Evolutionary conservation across 345 rosid genomes (phyloP).

Genomic region (Draba incana): DNA sequence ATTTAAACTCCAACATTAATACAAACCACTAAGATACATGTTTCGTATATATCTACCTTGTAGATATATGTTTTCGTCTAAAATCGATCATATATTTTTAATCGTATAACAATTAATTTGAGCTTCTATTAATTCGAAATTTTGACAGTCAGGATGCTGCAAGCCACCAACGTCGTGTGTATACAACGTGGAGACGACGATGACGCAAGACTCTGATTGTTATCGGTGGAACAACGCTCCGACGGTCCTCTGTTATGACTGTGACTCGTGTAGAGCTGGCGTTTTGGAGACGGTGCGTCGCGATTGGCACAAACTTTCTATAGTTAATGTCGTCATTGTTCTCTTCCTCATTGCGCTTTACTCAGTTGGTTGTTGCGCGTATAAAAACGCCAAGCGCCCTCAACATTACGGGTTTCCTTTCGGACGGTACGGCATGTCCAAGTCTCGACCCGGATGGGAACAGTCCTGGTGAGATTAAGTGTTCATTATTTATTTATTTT

Average conservation of each 20-base stretch:
- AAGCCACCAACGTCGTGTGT: conserved; percentile 91
- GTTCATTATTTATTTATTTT: not conserved
- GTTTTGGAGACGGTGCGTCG: conserved; percentile 77
- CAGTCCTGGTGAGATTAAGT: conserved; percentile 61
- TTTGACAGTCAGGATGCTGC: conserved; percentile 83
- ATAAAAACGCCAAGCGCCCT: conserved; percentile 66
- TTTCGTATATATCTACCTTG: no score
- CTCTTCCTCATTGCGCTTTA: conserved; percentile 69
- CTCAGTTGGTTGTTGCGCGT: conserved; percentile 84
- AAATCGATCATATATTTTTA: no score
- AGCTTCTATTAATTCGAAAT: not conserved
- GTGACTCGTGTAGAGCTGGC: conserved; percentile 96
- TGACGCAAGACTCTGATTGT: conserved; percentile 78
- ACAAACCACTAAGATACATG: no score
- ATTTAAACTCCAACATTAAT: no score
- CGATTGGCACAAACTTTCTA: conserved; percentile 83
- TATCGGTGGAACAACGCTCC: conserved; percentile 74
- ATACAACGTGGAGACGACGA: conserved; percentile 57
- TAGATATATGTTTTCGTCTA: no score
- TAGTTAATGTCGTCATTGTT: conserved; percentile 69
- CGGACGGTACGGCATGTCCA: conserved; percentile 69
- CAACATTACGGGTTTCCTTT: conserved; percentile 58
- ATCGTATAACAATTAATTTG: not conserved
- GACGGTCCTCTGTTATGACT: conserved; percentile 72
- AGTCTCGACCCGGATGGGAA: conserved; percentile 78